Conservation (phyloP, 2,329 filamentous ascomycete genomes). For the Triangularia setosa region DNA sequence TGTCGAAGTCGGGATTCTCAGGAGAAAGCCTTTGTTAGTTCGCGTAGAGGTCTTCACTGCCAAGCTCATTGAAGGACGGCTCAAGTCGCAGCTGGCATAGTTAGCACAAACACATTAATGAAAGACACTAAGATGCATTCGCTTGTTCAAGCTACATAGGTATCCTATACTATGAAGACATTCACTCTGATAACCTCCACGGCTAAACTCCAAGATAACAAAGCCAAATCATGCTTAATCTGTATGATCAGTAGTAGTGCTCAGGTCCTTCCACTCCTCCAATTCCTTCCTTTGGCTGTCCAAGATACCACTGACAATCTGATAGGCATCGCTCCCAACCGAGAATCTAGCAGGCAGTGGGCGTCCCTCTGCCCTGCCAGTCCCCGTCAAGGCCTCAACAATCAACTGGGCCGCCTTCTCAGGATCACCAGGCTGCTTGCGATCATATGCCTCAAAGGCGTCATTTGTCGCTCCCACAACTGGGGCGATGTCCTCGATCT, state of each 20-base stretch:
- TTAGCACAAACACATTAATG: too few relatives aligned
- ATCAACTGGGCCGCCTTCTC: conserved; percentile 26
- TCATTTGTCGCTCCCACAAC: conserved; percentile 31
- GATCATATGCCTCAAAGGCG: conserved; percentile 27
- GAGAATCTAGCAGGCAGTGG: not conserved
- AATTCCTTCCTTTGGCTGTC: not conserved
- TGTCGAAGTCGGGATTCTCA: too few relatives aligned
- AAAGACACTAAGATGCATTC: too few relatives aligned
- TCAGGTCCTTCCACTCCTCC: not conserved
- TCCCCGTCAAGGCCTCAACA: not conserved
- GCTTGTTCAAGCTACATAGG: not conserved
- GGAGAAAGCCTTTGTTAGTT: too few relatives aligned
- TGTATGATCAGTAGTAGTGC: not conserved
- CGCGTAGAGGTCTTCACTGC: too few relatives aligned
- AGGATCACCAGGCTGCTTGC: conserved; percentile 39
- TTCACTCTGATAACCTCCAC: not conserved
- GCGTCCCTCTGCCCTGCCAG: not conserved
- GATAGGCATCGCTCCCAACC: not conserved
- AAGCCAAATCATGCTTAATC: not conserved
- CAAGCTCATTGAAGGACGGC: too few relatives aligned
- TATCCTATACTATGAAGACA: not conserved
- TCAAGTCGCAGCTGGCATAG: too few relatives aligned
- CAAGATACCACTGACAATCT: not conserved
- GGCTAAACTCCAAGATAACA: not conserved
- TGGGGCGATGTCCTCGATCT: conserved; percentile 21